Conservation (phyloP, 2,329 filamentous ascomycete species). For the Orbilia oligospora region DNA sequence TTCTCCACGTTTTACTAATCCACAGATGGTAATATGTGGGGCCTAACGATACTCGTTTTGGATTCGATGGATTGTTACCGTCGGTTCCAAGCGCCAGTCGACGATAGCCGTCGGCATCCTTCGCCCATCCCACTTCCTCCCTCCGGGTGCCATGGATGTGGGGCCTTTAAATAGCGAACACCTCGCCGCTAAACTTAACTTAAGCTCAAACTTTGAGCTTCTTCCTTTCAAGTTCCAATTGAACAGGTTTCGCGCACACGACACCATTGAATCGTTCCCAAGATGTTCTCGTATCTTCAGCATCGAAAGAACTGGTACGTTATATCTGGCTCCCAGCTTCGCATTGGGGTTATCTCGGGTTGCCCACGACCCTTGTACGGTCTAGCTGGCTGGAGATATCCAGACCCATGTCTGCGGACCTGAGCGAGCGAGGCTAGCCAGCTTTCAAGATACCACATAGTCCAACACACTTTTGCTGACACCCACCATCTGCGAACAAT, state of each 20-base stretch:
- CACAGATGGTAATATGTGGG: constrained; percentile 25
- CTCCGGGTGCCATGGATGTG: constrained; percentile 6
- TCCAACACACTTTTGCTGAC: constrained; percentile 42
- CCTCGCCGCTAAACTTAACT: constrained; percentile 18
- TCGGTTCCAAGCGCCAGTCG: constrained; percentile 51
- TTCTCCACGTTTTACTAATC: constrained; percentile 40
- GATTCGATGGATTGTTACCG: constrained; percentile 45
- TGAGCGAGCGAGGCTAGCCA: background rate
- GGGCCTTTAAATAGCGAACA: constrained; percentile 26
- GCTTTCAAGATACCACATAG: constrained; percentile 40
- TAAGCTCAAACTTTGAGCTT: constrained; percentile 7
- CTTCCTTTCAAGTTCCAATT: constrained; percentile 8
- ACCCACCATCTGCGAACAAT: background rate
- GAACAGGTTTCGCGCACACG: constrained; percentile 20
- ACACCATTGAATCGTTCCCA: constrained; percentile 2
- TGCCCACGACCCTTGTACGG: background rate
- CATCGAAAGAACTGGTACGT: constrained; percentile 57
- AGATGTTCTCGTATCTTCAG: constrained; percentile 59
- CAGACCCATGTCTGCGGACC: background rate
- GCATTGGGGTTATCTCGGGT: background rate
- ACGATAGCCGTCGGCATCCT: constrained; percentile 36
- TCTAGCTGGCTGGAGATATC: constrained; percentile 3
- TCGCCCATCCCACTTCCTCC: constrained; percentile 26
- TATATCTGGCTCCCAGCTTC: background rate
- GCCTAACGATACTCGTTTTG: constrained; percentile 36